Percentiles rank a stretch among this genome's conserved stretches.
Evolutionary conservation across 805 yeast genomes (phyloP).

Genomic region (Nakazawaea ambrosiae): DNA sequence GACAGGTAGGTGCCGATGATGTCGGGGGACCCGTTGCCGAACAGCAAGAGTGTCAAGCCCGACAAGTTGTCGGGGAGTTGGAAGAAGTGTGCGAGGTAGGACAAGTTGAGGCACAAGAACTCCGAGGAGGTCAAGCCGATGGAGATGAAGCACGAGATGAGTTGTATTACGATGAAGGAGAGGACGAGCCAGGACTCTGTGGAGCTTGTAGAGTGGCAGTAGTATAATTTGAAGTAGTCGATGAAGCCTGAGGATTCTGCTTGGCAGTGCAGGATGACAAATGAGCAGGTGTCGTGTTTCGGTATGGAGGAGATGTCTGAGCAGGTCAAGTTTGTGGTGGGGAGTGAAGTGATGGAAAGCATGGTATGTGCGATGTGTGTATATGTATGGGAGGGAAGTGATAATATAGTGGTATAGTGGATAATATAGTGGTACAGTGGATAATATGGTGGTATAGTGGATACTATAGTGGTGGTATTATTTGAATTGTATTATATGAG

Average conservation of each 20-base stretch:
- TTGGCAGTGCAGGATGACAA: conserved; percentile 20
- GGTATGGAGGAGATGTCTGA: conserved; percentile 18
- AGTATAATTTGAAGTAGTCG: conserved; percentile 23
- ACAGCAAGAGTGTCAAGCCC: conserved; percentile 82
- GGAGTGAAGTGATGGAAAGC: no score
- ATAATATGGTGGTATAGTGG: no score
- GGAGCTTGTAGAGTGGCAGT: conserved; percentile 17
- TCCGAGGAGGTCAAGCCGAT: conserved; percentile 83
- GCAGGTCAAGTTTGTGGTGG: no score
- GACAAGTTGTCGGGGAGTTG: conserved; percentile 73
- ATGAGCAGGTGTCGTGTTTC: conserved; percentile 20
- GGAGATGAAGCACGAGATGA: conserved; percentile 50
- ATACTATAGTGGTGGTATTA: no score
- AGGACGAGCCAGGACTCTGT: conserved; percentile 11
- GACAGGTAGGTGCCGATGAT: conserved; percentile 81
- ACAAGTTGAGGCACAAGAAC: conserved; percentile 74
- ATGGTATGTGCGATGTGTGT: no score
- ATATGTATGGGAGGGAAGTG: no score
- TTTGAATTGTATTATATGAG: no score
- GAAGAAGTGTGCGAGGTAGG: conserved; percentile 56
- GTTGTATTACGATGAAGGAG: conserved; percentile 15
- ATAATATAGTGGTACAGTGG: no score
- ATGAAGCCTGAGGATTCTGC: conserved; percentile 21
- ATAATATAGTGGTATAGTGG: no score
- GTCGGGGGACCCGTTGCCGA: conserved; percentile 94